Conservation (phyloP, 352 stramenopile genomes). For the Phytopythium ostracodes region DNA sequence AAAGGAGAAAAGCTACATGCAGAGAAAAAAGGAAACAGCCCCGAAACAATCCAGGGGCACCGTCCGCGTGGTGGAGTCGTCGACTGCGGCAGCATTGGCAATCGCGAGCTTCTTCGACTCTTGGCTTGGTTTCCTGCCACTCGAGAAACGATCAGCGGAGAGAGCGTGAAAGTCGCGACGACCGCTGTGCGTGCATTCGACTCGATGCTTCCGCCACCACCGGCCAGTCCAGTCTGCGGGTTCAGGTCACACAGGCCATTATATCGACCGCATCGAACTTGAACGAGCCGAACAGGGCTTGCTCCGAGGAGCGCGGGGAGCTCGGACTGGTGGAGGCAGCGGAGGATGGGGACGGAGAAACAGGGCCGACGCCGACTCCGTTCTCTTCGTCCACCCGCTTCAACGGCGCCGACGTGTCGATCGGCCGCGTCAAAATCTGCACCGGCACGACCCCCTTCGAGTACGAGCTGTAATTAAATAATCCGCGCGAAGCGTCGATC, state of each 20-base stretch:
- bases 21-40: slow-evolving; percentile 3
- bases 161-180: not conserved
- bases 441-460: slow-evolving; percentile 32
- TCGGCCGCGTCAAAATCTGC: slow-evolving; percentile 41
- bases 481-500: slow-evolving; percentile 15
- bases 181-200: not conserved
- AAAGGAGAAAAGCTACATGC: slow-evolving; percentile 19
- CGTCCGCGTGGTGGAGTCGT: slow-evolving; percentile 6
- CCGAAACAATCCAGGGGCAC: slow-evolving; percentile 5
- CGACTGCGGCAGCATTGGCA: not conserved
- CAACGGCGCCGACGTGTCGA: slow-evolving; percentile 27
- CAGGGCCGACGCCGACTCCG: not conserved
- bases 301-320: slow-evolving; percentile 28
- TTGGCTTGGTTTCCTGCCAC: slow-evolving; percentile 6
- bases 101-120: not conserved
- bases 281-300: slow-evolving; percentile 56
- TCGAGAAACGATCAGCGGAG: slow-evolving; percentile 5
- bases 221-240: slow-evolving; percentile 8
- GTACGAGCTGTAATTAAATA: slow-evolving; percentile 55
- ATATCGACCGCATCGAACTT: slow-evolving; percentile 84
- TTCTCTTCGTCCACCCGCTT: slow-evolving; percentile 50
- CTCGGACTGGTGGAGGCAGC: slow-evolving; percentile 18
- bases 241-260: slow-evolving; percentile 86
- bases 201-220: not conserved
- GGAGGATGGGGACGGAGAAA: slow-evolving; percentile 18